Evolutionary conservation across 2,329 filamentous ascomycete genomes (phyloP), one percentile per base, ranked within the genome.

Genomic region (Pseudocercospora eumusae): DNA sequence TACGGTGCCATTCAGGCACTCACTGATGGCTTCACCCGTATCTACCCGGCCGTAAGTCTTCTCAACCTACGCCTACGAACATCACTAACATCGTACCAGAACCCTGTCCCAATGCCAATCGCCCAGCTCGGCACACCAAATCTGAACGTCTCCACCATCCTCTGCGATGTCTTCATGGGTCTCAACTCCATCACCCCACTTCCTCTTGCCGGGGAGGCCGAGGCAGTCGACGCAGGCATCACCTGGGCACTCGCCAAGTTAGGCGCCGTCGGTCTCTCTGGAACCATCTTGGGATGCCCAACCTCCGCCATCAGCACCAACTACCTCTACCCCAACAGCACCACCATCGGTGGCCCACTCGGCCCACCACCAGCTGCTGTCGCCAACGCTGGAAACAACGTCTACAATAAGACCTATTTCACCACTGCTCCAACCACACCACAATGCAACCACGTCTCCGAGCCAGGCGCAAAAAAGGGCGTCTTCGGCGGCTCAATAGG

Each of bases 361-460:
- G 70, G 66, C 11, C 65, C 68, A 23, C 71, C 73, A 21, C 66
- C 68, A 15, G 64, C 59, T 21, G 66, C 67, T 21, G 64, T 66
- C 20, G 47, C 63, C 11, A 73, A 73, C 40, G 70, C 70, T 25
- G 74, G 75, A 5, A 71, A 75, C 62, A 75, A 77, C 56, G 72
- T 74, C 1, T 76, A 75, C 63, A 68, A 73, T 66, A 73, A 75
- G 66, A 67, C 70, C 4, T 76, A 76, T 64, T 75, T 75, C 61
- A 57, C 45, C 3, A 56, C 57, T 8, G 67, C 71, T 7, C 75
- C 74, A 4, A 68, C 64, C 10, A 65, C 57, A 50, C 71, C 72
- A 20, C 50, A 64, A 55, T 68, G 66, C 45, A 31, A 33, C 21
- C 60, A 65, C 40, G 36, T n/a, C 33, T 53, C 33, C 50, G 36